Evolutionary conservation across 257 asterid genomes (phyloP).

Genomic region (Datura wrightii): DNA sequence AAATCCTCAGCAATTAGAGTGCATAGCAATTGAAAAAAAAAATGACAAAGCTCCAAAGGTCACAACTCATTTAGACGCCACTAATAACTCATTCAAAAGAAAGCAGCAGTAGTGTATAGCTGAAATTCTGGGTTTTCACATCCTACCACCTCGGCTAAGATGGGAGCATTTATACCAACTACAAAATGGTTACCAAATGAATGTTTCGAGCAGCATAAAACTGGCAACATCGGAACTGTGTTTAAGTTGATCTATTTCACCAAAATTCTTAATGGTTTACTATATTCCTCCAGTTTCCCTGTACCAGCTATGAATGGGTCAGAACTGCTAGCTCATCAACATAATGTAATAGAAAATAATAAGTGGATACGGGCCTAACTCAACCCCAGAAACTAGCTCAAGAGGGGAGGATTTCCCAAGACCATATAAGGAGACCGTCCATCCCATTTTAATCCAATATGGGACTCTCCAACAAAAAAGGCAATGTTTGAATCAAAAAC

Average conservation of each 20-base stretch:
- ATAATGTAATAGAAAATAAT: background rate
- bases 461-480: background rate
- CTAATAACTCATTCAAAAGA: constrained; percentile 24
- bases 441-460: background rate
- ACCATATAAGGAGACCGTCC: background rate
- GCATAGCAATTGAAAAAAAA: background rate
- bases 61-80: background rate
- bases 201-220: background rate
- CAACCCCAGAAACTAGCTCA: background rate
- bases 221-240: background rate
- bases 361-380: background rate
- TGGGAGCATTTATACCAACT: background rate
- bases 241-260: background rate
- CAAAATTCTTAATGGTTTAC: background rate
- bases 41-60: background rate
- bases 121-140: constrained; percentile 16
- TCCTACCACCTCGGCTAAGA: background rate
- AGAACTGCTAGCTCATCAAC: background rate
- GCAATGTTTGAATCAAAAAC: too few relatives aligned
- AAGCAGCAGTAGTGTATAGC: background rate
- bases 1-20: background rate
- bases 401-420: too few relatives aligned
- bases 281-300: background rate
- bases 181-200: background rate
- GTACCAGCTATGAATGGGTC: background rate